These are phyloP conservation scores for Thecaphora thlaspeos DNA, from an alignment of 1,284 basidiomycete species.

Conservation along the genomic window DNA sequence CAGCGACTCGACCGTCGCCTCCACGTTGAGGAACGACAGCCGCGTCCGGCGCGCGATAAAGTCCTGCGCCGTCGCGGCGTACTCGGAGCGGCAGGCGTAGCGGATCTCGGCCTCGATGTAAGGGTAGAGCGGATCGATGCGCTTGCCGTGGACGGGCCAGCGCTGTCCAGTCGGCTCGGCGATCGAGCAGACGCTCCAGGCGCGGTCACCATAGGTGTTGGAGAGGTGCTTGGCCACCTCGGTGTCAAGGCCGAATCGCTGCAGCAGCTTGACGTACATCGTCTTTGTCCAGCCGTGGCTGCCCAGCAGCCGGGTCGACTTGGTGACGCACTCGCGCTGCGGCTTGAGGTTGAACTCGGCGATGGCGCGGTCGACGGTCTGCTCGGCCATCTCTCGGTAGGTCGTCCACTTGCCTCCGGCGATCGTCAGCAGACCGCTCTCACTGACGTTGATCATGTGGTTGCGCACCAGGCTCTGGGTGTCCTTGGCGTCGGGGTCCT, in stretches of 20 bases:
- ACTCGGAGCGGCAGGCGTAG: conserved; percentile 86
- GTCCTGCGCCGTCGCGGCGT: conserved; percentile 84
- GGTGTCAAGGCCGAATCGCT: conserved; percentile 77
- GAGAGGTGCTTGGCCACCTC: conserved; percentile 91
- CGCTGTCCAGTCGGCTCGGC: conserved; percentile 73
- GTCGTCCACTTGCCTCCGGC: conserved; percentile 99
- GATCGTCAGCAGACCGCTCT: conserved; percentile 84
- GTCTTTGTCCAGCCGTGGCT: conserved; percentile 90
- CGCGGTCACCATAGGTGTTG: conserved; percentile 92
- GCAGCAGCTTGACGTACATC: conserved; percentile 95
- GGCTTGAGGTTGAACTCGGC: conserved; percentile 72
- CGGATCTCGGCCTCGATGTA: conserved; percentile 92
- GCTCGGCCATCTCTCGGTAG: conserved; percentile 88
- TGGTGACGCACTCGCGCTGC: conserved; percentile 69
- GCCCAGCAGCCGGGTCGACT: conserved; percentile 79
- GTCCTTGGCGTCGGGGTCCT: conserved; percentile 75
- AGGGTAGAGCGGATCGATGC: conserved; percentile 75
- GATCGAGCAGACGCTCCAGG: conserved; percentile 87
- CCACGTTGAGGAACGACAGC: conserved; percentile 87
- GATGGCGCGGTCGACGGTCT: conserved; percentile 87
- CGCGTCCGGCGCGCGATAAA: conserved; percentile 88
- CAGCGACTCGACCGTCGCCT: conserved; percentile 78
- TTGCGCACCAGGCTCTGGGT: conserved; percentile 89
- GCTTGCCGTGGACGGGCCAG: conserved; percentile 82
- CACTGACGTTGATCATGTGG: conserved; percentile 85